Conservation (phyloP, 2,329 filamentous ascomycete species). For the Trichoderma guizhouense region DNA sequence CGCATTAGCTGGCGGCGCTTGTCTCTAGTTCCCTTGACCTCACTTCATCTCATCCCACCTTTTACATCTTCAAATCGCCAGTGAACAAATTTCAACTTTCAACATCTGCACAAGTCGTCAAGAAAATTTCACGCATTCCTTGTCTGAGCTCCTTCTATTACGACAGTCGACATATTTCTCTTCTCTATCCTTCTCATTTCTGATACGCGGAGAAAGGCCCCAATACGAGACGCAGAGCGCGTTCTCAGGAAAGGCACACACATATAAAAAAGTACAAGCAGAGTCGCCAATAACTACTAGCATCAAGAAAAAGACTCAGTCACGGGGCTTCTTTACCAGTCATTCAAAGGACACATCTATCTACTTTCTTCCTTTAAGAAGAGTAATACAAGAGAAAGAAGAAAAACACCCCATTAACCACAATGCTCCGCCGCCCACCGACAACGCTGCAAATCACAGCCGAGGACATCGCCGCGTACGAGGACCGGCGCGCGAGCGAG, state of each 20-base stretch:
- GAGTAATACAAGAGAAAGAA: not conserved
- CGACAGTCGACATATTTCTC: not conserved
- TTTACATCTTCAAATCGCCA: not conserved
- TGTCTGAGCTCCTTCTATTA: too few relatives aligned
- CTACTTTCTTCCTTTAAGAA: not conserved
- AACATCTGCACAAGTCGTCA: not conserved
- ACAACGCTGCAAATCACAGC: constrained; percentile 66
- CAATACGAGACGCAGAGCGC: not conserved
- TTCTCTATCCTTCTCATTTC: not conserved
- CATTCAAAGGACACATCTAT: not conserved
- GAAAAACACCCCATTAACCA: constrained; percentile 12
- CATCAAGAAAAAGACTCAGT: not conserved
- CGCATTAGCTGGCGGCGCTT: not conserved
- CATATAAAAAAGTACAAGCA: not conserved
- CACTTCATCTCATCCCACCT: not conserved
- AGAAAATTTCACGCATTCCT: not conserved
- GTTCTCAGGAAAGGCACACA: not conserved
- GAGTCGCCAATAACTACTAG: not conserved
- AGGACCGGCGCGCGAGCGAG: constrained; percentile 55
- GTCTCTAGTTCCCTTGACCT: not conserved
- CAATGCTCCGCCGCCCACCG: constrained; percentile 64
- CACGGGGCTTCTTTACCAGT: not conserved
- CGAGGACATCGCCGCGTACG: constrained; percentile 68
- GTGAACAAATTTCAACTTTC: not conserved
- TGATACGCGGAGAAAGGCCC: not conserved